Percentiles rank a stretch among this genome's conserved stretches.
Conservation (phyloP, 495 filamentous ascomycete species). For the Clavariopsis aquatica region DNA sequence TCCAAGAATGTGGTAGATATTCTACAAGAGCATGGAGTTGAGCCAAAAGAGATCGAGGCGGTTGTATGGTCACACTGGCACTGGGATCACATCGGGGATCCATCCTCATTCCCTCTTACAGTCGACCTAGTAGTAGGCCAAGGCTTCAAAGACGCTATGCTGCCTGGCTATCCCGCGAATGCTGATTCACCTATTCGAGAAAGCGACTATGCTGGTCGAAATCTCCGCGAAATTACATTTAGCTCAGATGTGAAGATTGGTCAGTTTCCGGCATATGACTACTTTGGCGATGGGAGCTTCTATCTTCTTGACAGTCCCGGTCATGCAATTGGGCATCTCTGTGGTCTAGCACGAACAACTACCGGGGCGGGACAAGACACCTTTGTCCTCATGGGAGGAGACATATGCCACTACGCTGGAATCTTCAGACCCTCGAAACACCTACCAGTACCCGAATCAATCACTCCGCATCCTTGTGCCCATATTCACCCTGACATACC, state of each 20-base stretch:
- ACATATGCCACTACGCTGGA: slow-evolving; percentile 56
- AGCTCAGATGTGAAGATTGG: slow-evolving; percentile 38
- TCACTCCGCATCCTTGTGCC: not conserved
- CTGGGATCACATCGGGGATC: slow-evolving; percentile 62
- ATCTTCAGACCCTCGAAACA: slow-evolving; percentile 56
- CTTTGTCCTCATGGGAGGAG: slow-evolving; percentile 60
- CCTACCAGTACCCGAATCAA: slow-evolving; percentile 39
- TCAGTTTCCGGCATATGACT: slow-evolving; percentile 43
- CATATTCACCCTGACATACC: not conserved
- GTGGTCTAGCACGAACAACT: slow-evolving; percentile 57
- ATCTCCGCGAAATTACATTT: slow-evolving; percentile 43
- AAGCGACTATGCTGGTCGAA: slow-evolving; percentile 36
- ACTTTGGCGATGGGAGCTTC: slow-evolving; percentile 60
- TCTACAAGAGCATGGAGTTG: slow-evolving; percentile 48
- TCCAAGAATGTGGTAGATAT: slow-evolving; percentile 54
- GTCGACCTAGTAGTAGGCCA: slow-evolving; percentile 58
- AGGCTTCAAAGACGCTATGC: slow-evolving; percentile 51
- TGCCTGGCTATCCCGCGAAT: slow-evolving; percentile 58
- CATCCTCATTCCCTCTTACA: slow-evolving; percentile 51
- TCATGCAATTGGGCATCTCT: slow-evolving; percentile 60
- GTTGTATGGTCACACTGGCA: slow-evolving; percentile 50
- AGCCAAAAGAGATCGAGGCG: slow-evolving; percentile 51
- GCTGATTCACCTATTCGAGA: slow-evolving; percentile 39
- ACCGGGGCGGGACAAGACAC: slow-evolving; percentile 42
- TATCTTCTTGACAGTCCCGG: slow-evolving; percentile 61